Evolutionary conservation across 2,329 filamentous ascomycete species (phyloP), one percentile per base, ranked within the genome.

Genomic region (Cercospora sp.): DNA sequence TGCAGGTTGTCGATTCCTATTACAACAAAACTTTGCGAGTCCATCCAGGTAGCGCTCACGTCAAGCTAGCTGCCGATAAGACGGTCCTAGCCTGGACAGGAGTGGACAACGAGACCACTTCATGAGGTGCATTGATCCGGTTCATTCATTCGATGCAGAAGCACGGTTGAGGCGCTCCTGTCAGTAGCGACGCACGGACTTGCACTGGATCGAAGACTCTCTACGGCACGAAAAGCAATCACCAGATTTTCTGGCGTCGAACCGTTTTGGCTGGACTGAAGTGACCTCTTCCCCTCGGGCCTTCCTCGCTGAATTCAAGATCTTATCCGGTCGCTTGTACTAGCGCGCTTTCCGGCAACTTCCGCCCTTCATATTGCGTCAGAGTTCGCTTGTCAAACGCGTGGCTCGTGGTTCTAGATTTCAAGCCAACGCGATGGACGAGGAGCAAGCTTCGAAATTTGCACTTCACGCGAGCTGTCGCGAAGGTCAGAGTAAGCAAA

Each of bases 11-110:
- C 69, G 94, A 97, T 82, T 90, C 91, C 74, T 97, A 97, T 75
- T 98, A 97, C 80, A 93, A 97, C 78, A 97, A 97, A 84, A 89
- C 91, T 51, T 80, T 98, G 69, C 89, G 90, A 70, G 89, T 97
- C 26, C 88, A 93, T 68, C 89, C 92, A 2, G 94, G 91, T 0
- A 91, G 92, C 73, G 90, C 91, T 90, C 76, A 91, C 89, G 24
- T 90, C 84, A 79, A 81, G 80, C 69, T 78, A 75, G 69, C 77
- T 67, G 86, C 88, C 68, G 87, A 86, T 77, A 86, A 85, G 58
- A 60, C 63, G 34, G 59, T 70, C 13, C 26, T 34, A 49, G 65
- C 66, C 5, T 67, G 68, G 65, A 32, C 65, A 18, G 61, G 51
- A 13, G 40, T 26, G 49, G 26, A 55, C 10, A 13, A 55, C 24